Evolutionary conservation across 169 alveolate species (phyloP).

Genomic region (Plasmodium coatneyi): DNA sequence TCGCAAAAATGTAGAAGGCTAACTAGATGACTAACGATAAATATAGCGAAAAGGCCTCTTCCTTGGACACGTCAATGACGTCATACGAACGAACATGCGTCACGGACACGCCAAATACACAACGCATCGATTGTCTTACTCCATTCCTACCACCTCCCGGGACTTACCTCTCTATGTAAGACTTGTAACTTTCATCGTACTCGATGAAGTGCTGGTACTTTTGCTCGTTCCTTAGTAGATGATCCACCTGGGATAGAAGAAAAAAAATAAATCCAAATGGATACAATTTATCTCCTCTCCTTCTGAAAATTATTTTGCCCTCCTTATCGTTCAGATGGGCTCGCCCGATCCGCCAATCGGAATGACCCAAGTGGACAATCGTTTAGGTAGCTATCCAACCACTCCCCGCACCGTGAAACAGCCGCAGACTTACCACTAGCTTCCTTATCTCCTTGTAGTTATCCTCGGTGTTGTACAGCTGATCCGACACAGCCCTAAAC

Average conservation of each 20-base stretch:
- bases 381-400: neutral
- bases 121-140: neutral
- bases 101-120: neutral
- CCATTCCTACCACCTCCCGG: neutral
- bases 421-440: conserved; percentile 10
- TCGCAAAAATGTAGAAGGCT: neutral
- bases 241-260: conserved; percentile 30
- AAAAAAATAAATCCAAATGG: neutral
- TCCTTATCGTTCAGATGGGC: neutral
- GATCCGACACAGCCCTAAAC: conserved; percentile 66
- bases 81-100: neutral
- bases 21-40: neutral
- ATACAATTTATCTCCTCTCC: neutral
- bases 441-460: conserved; percentile 62
- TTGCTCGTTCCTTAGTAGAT: conserved; percentile 30
- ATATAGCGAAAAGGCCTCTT: neutral
- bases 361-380: neutral
- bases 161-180: conserved; percentile 49
- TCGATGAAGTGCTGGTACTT: conserved; percentile 42
- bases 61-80: neutral
- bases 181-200: conserved; percentile 59
- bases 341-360: neutral
- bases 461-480: conserved; percentile 48
- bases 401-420: neutral
- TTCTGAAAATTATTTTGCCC: neutral